Base-by-base conservation (phyloP, 1,139 yeast genomes). In the Yamadazyma sp. region DNA sequence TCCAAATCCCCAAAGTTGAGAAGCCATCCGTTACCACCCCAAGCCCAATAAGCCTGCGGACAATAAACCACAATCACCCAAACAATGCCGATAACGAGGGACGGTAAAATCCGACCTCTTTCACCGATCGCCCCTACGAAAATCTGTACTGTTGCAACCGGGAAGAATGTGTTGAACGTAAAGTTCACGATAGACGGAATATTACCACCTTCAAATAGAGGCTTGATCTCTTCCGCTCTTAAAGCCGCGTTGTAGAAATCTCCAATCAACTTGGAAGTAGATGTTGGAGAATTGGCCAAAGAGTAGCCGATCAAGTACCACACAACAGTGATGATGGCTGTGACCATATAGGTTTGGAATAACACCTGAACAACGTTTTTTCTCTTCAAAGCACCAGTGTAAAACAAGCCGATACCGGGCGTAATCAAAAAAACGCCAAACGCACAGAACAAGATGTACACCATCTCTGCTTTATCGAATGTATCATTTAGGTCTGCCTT, bases 281-380 rank as follows among this genome's bases (percentile, higher is more conserved):
- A 81, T 38, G 74, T 66, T 56, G 83, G 86, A 31, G 95, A 82
- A 61, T 87, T 88, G 17, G 87, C 82, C 44, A 92, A 74, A 5
- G 97, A 85, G 62, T 86, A 91, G 40, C 98, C 98, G 95, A 96
- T 86, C 69, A 88, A 88, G 64, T 87, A 91, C 98, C 98, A 91
- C 58, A 91, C 94, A 73, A 89, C 86, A 1, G 85, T 69, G 8
- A 89, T 79, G 20, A 87, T 66, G 48, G 91, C 79, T 11, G 81
- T 80, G 9, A 94, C 88, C 87, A 87, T 88, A 59, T 89, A 69
- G 8, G 95, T 81, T 17, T 96, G 94, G 95, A 96, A 91, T 43
- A 91, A 68, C 37, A 91, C 71, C 16, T 96, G 86, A 42, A 89
- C 70, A 12, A 96, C 95, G 56, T 89, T 96, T 65, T 88, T 87